phyloP scores from a whole-genome alignment of 768 basidiomycete genomes.

The Kwoniella bestiolae region DNA sequence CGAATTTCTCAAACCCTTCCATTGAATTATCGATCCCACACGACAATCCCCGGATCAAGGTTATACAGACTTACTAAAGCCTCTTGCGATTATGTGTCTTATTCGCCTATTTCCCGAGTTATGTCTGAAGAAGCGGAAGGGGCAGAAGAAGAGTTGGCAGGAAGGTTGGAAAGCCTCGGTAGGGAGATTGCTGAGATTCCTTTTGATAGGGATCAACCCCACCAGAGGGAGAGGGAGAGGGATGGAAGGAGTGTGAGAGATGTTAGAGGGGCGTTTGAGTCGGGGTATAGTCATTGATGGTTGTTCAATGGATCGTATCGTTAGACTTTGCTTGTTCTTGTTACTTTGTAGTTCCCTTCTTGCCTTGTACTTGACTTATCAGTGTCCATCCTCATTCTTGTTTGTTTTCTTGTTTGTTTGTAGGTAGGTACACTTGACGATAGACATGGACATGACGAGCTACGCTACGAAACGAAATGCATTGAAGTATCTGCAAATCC shows the following conservation, averaged over 20 bases:
- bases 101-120: conserved; percentile 11
- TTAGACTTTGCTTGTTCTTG: neutral
- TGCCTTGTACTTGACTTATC: no score
- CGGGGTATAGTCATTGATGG: neutral
- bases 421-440: no score
- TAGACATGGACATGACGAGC: no score
- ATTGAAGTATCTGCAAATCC: no score
- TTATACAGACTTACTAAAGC: conserved; percentile 11
- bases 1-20: conserved; percentile 1
- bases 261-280: neutral
- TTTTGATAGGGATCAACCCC: neutral
- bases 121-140: neutral
- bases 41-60: conserved; percentile 1
- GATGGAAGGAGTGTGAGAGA: conserved; percentile 1
- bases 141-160: neutral
- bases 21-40: neutral
- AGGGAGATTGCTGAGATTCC: conserved; percentile 1
- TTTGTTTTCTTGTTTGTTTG: no score
- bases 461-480: no score
- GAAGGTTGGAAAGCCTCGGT: neutral
- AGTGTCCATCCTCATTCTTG: no score
- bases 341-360: no score
- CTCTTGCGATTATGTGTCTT: conserved; percentile 14
- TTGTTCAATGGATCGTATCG: neutral
- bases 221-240: neutral